Percentiles rank a stretch among this genome's conserved stretches.
Conservation (phyloP, 2,329 filamentous ascomycete genomes). For the Colletotrichum echinochloae region DNA sequence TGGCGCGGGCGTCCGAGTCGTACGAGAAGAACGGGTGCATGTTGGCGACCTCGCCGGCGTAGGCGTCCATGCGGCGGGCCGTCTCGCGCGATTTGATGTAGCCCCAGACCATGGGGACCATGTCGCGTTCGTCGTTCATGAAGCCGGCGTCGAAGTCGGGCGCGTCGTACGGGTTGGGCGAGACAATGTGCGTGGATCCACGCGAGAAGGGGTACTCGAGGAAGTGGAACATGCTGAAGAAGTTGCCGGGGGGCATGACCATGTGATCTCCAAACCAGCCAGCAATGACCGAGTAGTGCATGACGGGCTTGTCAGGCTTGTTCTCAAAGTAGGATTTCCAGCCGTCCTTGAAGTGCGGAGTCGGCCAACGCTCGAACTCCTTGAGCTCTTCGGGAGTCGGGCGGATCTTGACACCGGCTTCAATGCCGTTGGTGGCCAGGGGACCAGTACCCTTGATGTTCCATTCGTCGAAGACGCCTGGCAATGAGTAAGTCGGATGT, state of each 20-base stretch:
- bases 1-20: slow-evolving; percentile 75
- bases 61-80: slow-evolving; percentile 81
- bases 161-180: slow-evolving; percentile 77
- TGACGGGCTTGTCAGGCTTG: slow-evolving; percentile 87
- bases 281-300: slow-evolving; percentile 85
- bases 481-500: slow-evolving; percentile 17
- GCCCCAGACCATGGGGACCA: slow-evolving; percentile 87
- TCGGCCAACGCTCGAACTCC: slow-evolving; percentile 79
- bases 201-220: slow-evolving; percentile 82
- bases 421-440: slow-evolving; percentile 82
- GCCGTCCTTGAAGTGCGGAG: slow-evolving; percentile 77
- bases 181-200: slow-evolving; percentile 77
- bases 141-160: slow-evolving; percentile 86
- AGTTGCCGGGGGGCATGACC: slow-evolving; percentile 78
- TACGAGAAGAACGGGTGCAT: slow-evolving; percentile 80
- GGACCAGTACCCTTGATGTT: slow-evolving; percentile 83
- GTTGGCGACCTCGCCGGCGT: slow-evolving; percentile 77
- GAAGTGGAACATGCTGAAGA: slow-evolving; percentile 89
- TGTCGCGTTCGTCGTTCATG: slow-evolving; percentile 88
- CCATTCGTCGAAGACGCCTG: slow-evolving; percentile 80
- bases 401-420: slow-evolving; percentile 82
- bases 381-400: slow-evolving; percentile 76
- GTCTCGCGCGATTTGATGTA: slow-evolving; percentile 88
- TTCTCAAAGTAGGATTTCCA: slow-evolving; percentile 88
- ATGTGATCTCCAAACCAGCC: slow-evolving; percentile 74